phyloP scores from a whole-genome alignment of 2,329 filamentous ascomycete genomes.

The Sclerotinia borealis region DNA sequence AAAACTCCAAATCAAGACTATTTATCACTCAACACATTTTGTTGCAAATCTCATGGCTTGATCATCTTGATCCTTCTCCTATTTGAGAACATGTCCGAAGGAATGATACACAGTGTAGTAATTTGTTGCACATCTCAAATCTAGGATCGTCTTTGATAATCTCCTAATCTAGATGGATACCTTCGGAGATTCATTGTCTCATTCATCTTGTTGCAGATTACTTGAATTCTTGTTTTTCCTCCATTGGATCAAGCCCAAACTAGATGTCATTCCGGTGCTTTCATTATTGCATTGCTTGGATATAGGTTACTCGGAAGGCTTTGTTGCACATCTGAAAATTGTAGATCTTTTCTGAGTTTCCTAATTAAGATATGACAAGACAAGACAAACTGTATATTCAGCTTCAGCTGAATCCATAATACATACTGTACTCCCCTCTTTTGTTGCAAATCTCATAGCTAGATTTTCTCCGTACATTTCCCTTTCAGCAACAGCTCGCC shows the following conservation, averaged over 20 bases:
- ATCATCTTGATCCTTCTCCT: background rate
- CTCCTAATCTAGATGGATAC: constrained; percentile 1
- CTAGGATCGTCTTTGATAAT: background rate
- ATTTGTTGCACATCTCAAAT: constrained; percentile 3
- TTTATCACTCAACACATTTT: background rate
- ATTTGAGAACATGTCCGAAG: background rate
- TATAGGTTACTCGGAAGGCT: background rate
- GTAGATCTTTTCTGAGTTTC: background rate
- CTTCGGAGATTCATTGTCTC: background rate
- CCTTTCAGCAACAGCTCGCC: background rate
- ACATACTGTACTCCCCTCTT: background rate
- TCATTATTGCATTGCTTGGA: background rate
- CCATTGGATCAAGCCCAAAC: background rate
- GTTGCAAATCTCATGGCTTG: background rate
- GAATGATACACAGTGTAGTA: background rate
- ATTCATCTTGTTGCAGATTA: background rate
- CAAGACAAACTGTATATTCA: background rate
- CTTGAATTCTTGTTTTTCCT: background rate
- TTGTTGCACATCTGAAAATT: background rate
- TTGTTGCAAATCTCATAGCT: constrained; percentile 1
- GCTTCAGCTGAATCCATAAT: background rate
- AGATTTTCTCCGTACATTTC: background rate
- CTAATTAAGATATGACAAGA: no score
- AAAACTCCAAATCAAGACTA: background rate
- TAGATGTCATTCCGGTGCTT: background rate